Evolutionary conservation across 176 grass and related monocot genomes (phyloP), one percentile per base, ranked within the genome.

Genomic region (Paspalum notatum): DNA sequence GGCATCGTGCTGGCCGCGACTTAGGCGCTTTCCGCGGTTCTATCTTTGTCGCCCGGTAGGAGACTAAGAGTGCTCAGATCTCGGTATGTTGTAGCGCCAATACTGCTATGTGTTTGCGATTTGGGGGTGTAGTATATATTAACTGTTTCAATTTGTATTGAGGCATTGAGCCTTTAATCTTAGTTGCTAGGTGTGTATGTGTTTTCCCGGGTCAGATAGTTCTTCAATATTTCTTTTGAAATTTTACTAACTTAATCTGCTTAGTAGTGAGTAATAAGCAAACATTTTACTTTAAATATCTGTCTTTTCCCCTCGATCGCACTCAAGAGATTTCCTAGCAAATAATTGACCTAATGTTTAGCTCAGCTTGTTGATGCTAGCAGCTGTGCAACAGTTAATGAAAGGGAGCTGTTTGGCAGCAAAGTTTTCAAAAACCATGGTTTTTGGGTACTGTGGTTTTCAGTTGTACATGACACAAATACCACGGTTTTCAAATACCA

Each of bases 291-390:
- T 38, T 39, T 20, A 51, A 47, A 39, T 22, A 49, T 59, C 26
- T 24, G 42, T 12, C 11, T 48, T 70, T 14, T 70, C 1, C 67
- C 7, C 43, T 44, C 9, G 18, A 9, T 42, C 9, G 43, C 39
- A 66, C 39, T 43, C 21, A 43, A 0, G 10, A 21, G 17, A 66
- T 66, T 66, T 26, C 16, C 10, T 41, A 55, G 45, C 12, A 56
- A 68, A 15, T 15, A 53, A 12, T 62, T 66, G 45, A 59, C 68
- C 21, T 38, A 20, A 47, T 66, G 20, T 64, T 76, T 57, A 78
- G 71, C 71, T 62, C 64, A 89, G 83, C 74, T 83, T 75, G 74
- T 86, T 83, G 60, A 80, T 75, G 46, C n/a, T 40, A 89, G 62
- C 63, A 75, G 62, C 15, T 89, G 83, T 48, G 75, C 53, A 70